Base-by-base conservation (phyloP, 2,329 filamentous ascomycete species). In the Aspergillus pseudotamarii region DNA sequence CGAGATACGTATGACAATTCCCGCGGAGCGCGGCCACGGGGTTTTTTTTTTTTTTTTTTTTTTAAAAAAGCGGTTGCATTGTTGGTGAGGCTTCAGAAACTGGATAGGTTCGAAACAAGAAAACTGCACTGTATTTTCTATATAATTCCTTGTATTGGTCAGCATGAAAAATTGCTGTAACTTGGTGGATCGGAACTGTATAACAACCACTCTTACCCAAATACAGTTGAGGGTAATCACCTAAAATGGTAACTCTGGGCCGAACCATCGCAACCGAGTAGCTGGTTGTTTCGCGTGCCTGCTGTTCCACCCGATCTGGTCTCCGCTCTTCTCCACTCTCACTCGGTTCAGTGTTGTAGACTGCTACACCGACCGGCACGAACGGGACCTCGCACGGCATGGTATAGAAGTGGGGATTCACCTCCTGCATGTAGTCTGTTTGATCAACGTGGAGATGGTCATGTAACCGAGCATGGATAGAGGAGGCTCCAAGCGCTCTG, bases 321-420 rank as follows among this genome's bases (percentile, higher is more conserved):
- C 30, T 54, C 51, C 51, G 51, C 51, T 54, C 16, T 54, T 54
- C 51, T 54, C 51, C 51, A 54, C 38, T n/a, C 51, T 26, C 19
- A 14, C 28, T 36, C 51, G 51, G 51, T 36, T 54, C n/a, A 21
- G 51, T 50, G 30, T 54, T 32, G 51, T 32, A n/a, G 30, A 36
- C 9, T 28, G 12, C n/a, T 36, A 36, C 30, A 54, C 51, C 51
- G 30, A 54, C 30, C 28, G 28, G 28, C 48, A 32, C 14, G 14
- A 32, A 51, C 12, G 50, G 50, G 50, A 32, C n/a, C 51, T 36
- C 16, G 30, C 32, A 34, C 51, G 30, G 51, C n/a, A 36, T 36
- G 14, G 2, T 19, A 8, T n/a, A 54, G 51, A 5, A n/a, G 51
- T 54, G 51, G 30, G 21, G 16, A 36, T 54, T 36, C 51, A 54